Percentiles rank a stretch among this genome's conserved stretches.
phyloP scores from a whole-genome alignment of 2,329 filamentous ascomycete species.

The Coleophoma cylindrospora region DNA sequence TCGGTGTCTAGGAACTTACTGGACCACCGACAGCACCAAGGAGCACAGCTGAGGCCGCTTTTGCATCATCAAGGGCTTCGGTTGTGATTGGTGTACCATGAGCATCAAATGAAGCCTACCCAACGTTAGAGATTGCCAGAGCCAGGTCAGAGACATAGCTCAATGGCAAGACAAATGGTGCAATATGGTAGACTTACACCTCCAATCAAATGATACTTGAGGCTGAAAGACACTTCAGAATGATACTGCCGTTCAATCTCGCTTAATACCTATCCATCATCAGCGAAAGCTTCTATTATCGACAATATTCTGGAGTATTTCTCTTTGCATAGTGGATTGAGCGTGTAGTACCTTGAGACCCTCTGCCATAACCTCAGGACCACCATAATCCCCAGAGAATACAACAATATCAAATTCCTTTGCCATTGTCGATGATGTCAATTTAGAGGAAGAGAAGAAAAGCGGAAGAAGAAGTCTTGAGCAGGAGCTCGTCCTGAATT shows the following conservation, averaged over 20 bases:
- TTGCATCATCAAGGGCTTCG: background rate
- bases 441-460: background rate
- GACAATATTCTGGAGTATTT: background rate
- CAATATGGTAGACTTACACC: background rate
- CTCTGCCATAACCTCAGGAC: slow-evolving; percentile 2
- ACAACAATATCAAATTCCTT: slow-evolving; percentile 2
- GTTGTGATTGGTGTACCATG: background rate
- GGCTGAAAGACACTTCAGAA: background rate
- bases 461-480: background rate
- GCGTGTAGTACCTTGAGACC: background rate
- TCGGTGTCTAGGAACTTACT: background rate
- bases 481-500: background rate
- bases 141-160: background rate
- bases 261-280: background rate
- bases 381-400: slow-evolving; percentile 1
- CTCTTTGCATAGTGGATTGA: background rate
- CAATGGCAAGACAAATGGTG: background rate
- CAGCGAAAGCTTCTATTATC: background rate
- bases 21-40: slow-evolving; percentile 1
- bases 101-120: slow-evolving; percentile 1
- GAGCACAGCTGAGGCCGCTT: background rate
- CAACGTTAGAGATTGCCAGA: background rate
- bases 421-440: background rate
- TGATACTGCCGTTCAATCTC: slow-evolving; percentile 1
- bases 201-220: background rate